Conservation (phyloP, 2,329 filamentous ascomycete species). For the Alternaria alternata region DNA sequence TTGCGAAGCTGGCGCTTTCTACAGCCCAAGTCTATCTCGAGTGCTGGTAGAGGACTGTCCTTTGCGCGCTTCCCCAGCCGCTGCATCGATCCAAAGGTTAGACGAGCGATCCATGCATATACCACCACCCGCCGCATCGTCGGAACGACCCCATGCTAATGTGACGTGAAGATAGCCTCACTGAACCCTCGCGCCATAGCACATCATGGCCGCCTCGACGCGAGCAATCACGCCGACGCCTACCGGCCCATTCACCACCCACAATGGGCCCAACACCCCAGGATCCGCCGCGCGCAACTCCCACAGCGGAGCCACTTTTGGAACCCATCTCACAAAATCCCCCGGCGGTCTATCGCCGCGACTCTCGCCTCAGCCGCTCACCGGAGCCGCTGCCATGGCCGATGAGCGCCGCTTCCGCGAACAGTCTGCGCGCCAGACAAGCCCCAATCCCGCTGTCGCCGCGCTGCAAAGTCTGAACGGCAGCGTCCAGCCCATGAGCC, state of each 20-base stretch:
- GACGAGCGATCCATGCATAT: conserved; percentile 5
- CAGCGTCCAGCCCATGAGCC: conserved; percentile 41
- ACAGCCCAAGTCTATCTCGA: conserved; percentile 15
- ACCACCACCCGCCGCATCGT: not conserved
- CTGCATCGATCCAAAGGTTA: conserved; percentile 33
- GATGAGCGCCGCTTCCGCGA: conserved; percentile 57
- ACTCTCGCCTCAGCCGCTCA: conserved; percentile 54
- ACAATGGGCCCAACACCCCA: conserved; percentile 53
- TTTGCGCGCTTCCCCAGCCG: conserved; percentile 18
- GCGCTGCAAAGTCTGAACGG: conserved; percentile 57
- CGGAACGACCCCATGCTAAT: conserved; percentile 18
- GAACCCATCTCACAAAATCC: conserved; percentile 53
- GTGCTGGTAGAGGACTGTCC: conserved; percentile 17
- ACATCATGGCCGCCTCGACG: conserved; percentile 55
- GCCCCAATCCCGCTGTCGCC: conserved; percentile 57
- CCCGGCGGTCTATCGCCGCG: conserved; percentile 52
- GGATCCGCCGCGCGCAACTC: conserved; percentile 41
- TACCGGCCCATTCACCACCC: conserved; percentile 50
- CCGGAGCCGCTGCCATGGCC: conserved; percentile 58
- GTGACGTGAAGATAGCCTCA: conserved; percentile 12
- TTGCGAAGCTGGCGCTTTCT: conserved; percentile 29
- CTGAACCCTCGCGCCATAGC: conserved; percentile 3
- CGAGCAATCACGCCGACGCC: conserved; percentile 55
- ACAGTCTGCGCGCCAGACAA: conserved; percentile 55
- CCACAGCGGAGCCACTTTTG: conserved; percentile 44